Base-by-base conservation (phyloP, 2,329 filamentous ascomycete species). In the Neofusicoccum sp. region DNA sequence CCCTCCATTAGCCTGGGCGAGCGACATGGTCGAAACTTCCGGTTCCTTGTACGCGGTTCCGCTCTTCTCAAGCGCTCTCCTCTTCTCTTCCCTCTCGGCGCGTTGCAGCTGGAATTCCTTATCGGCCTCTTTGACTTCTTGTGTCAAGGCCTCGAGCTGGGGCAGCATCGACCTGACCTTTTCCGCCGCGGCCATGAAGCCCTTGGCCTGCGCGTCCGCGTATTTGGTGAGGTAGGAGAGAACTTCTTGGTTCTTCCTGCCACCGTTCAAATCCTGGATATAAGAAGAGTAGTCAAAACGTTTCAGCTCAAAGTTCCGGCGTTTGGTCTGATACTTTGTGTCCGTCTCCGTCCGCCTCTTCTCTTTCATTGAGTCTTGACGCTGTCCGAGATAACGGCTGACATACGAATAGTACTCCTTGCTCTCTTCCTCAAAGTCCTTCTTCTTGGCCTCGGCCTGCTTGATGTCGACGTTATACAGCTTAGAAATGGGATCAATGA, bases 251-350 rank as follows among this genome's bases (percentile, higher is more conserved):
- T 99, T 95, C 75, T 98, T 99, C 66, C 95, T 89, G n/a, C 95
- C 95, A 34, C 95, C 95, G 67, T 98, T 95, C n/a, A 99, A 83
- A 80, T 99, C 95, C 72, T 98, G 94, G 91, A 99, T 96, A 73
- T 98, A 99, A 12, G 92, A 97, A 3, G 94, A 98, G 76, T 99
- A 99, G 77, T 99, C 96, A 71, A 99, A 99, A 8, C 96, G 89
- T 80, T 96, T 97, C 63, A 99, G 84, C 80, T 99, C 95, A 71
- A 99, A 99, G 69, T 93, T 97, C 48, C 92, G 89, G 68, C 93
- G 87, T 80, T 98, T 98, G 49, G 85, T 88, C 75, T 98, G 94
- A 73, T 98, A 99, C 74, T 99, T 99, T 36, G 91, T 90, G 76
- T 99, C 95, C 70, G 93, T 97, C 70, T 97, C 93, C 44, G 87